Evolutionary conservation across 306 rosid species (phyloP).

Genomic region (Abrus precatorius): DNA sequence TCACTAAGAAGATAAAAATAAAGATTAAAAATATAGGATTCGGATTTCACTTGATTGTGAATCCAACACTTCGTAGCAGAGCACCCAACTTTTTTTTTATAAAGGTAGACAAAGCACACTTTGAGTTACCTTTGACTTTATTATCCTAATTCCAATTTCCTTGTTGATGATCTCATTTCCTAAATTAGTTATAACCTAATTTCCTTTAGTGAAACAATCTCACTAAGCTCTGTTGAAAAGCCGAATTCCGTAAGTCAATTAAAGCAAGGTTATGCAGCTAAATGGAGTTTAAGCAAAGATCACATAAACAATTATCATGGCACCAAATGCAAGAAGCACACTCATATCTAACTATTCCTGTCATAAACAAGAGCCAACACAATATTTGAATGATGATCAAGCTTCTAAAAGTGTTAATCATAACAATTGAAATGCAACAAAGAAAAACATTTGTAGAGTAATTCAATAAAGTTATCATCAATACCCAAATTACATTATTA

Average conservation of each 20-base stretch:
- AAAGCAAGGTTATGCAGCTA: neutral
- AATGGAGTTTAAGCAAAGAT: neutral
- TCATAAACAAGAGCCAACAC: neutral
- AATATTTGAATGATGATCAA: neutral
- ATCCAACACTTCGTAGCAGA: too few relatives aligned
- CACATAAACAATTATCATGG: neutral
- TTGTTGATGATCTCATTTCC: too few relatives aligned
- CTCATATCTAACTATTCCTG: neutral
- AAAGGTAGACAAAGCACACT: too few relatives aligned
- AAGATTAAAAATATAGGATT: too few relatives aligned
- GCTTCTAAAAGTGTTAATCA: neutral
- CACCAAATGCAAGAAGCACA: neutral
- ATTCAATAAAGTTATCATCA: neutral
- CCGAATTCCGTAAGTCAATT: neutral
- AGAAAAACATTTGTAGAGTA: neutral
- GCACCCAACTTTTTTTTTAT: too few relatives aligned
- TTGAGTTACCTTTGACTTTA: too few relatives aligned
- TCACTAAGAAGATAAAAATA: too few relatives aligned
- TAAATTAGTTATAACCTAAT: neutral
- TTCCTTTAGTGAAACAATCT: neutral
- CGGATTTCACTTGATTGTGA: too few relatives aligned
- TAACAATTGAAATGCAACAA: neutral
- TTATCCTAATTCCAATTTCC: too few relatives aligned
- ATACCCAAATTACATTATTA: neutral
- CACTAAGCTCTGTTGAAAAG: neutral